Percentiles rank a stretch among this genome's conserved stretches.
Conservation (phyloP, 768 basidiomycete genomes). For the Rubroboletus pulcherrimus region DNA sequence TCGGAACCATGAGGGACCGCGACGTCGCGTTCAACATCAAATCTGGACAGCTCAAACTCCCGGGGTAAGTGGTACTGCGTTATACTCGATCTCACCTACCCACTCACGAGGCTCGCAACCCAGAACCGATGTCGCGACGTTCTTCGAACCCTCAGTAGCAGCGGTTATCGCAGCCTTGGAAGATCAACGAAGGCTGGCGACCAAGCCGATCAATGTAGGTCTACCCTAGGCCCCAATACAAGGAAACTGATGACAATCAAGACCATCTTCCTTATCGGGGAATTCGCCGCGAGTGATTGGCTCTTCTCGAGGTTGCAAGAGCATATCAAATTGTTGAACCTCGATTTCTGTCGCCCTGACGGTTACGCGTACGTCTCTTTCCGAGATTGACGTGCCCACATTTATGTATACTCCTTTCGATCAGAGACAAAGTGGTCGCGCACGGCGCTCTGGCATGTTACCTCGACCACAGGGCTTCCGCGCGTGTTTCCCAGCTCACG, state of each 20-base stretch:
- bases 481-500: constrained; percentile 36
- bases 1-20: constrained; percentile 42
- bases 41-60: constrained; percentile 44
- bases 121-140: constrained; percentile 26
- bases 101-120: background rate
- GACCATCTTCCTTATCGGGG: constrained; percentile 42
- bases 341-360: constrained; percentile 49
- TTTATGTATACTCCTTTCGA: background rate
- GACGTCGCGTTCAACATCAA: constrained; percentile 39
- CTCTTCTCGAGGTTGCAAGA: constrained; percentile 33
- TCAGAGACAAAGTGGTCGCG: constrained; percentile 43
- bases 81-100: background rate
- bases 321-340: constrained; percentile 30
- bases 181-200: constrained; percentile 18
- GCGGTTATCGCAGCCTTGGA: constrained; percentile 24
- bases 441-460: constrained; percentile 43
- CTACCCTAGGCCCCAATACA: background rate
- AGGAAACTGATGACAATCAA: background rate
- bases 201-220: constrained; percentile 25
- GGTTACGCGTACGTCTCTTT: constrained; percentile 41
- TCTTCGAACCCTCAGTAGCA: constrained; percentile 27
- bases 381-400: background rate
- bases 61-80: constrained; percentile 21
- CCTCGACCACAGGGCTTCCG: constrained; percentile 39
- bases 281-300: constrained; percentile 44